These are phyloP conservation scores for Ophiosphaerella korrae DNA, from an alignment of 2,329 filamentous ascomycete genomes.

Conservation along the genomic window DNA sequence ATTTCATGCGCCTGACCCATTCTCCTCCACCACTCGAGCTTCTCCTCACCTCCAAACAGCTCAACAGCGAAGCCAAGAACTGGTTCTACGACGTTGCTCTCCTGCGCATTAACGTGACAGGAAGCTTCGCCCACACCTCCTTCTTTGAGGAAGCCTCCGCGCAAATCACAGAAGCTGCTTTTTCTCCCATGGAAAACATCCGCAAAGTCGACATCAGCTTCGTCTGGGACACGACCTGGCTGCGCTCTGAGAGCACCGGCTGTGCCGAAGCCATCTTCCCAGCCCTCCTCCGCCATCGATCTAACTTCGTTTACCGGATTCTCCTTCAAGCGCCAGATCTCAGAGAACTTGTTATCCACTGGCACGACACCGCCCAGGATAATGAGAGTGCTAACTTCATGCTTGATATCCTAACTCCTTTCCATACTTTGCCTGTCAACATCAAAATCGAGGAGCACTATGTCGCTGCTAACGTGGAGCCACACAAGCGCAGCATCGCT, in stretches of 20 bases:
- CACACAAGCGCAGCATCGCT: slow-evolving; percentile 26
- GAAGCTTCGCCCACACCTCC: slow-evolving; percentile 39
- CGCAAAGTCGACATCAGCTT: slow-evolving; percentile 38
- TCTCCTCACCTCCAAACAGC: slow-evolving; percentile 34
- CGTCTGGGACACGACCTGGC: slow-evolving; percentile 43
- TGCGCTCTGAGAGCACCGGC: slow-evolving; percentile 24
- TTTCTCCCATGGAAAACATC: slow-evolving; percentile 43
- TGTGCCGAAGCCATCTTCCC: slow-evolving; percentile 32
- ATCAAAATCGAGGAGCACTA: slow-evolving; percentile 35
- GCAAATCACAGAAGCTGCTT: slow-evolving; percentile 34
- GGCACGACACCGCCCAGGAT: slow-evolving; percentile 40
- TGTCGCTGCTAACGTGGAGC: slow-evolving; percentile 29
- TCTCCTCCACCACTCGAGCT: slow-evolving; percentile 38
- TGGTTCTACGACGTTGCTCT: slow-evolving; percentile 43
- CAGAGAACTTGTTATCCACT: slow-evolving; percentile 32
- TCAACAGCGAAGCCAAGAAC: slow-evolving; percentile 35
- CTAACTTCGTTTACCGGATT: slow-evolving; percentile 28
- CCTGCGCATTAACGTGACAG: slow-evolving; percentile 39
- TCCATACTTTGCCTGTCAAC: slow-evolving; percentile 23
- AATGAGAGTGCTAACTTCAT: slow-evolving; percentile 24
- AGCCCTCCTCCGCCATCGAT: slow-evolving; percentile 32
- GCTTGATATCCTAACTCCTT: slow-evolving; percentile 28
- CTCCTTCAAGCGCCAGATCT: slow-evolving; percentile 33
- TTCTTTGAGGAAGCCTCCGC: slow-evolving; percentile 39
- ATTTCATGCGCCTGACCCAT: slow-evolving; percentile 39